phyloP scores from a whole-genome alignment of 495 filamentous ascomycete genomes.

The Talaromyces thailandensis region DNA sequence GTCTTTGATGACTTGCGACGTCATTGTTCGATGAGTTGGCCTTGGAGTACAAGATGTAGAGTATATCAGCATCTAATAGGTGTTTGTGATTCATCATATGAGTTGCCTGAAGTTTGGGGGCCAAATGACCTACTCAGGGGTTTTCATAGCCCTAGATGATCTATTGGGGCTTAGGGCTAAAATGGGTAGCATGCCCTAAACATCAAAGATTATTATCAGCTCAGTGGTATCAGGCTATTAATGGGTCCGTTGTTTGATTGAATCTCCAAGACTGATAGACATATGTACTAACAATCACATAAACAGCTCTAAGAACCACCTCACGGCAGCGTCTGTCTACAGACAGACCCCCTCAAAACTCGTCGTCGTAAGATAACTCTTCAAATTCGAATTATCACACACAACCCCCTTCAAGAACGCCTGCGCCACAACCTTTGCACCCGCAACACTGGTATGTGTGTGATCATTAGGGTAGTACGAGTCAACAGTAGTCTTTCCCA shows the following conservation, averaged over 20 bases:
- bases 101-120: background rate
- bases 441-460: conserved; percentile 53
- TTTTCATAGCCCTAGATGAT: background rate
- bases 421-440: conserved; percentile 48
- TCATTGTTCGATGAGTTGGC: background rate
- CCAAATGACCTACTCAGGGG: background rate
- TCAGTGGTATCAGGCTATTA: background rate
- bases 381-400: conserved; percentile 28
- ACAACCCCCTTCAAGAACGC: conserved; percentile 54
- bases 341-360: conserved; percentile 25
- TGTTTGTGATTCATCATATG: background rate
- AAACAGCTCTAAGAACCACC: background rate
- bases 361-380: conserved; percentile 21
- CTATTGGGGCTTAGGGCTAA: background rate
- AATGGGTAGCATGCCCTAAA: background rate
- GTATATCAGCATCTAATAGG: background rate
- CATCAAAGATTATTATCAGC: background rate
- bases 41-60: background rate
- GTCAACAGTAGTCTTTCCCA: conserved; percentile 36
- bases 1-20: background rate
- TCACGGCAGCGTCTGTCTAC: background rate
- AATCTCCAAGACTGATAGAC: background rate
- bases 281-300: background rate
- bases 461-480: conserved; percentile 53
- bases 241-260: background rate